Base-by-base conservation (phyloP, 257 asterid genomes). In the Solanum tacnaense region DNA sequence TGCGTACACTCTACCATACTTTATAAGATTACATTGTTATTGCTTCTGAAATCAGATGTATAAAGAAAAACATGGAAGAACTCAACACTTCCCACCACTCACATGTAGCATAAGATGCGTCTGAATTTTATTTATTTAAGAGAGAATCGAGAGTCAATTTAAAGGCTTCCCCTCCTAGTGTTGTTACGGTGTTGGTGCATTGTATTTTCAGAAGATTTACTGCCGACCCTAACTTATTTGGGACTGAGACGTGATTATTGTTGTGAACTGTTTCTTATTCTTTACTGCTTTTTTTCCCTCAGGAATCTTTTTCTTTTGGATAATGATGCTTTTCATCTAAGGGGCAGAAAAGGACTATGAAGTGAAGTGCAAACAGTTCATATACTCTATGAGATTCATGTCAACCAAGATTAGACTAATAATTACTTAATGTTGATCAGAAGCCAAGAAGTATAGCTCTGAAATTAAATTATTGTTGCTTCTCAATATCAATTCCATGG, bases 261-360 rank as follows among this genome's bases (percentile, higher is more conserved):
- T 18, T 34, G 44, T 73, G 15, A 0, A 31, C 31, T 85, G 56
- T 31, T 27, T 39, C 79, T 9, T 49, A 18, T 35, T 35, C 29
- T 46, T 29, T 82, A 5, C 10, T 11, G 1, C 3, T 3, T 79
- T 29, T n/a, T 56, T 34, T 5, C 88, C 84, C 5, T 39, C 93
- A 93, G 98, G 98, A 41, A 76, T 93, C 32, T 60, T 94, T 89
- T 84, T 93, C 21, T n/a, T 91, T 35, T 91, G 92, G 94, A 74
- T 88, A 87, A 68, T 89, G 88, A 73, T 89, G 49, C 58, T 88
- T 85, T 86, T 90, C 88, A 27, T 86, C 15, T 91, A 86, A 90
- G 91, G 89, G 88, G 89, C 86, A 76, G 89, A 76, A 35, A 10
- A n/a, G 49, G 18, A 73, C 5, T 39, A 72, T 31, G 79, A 73